These are phyloP conservation scores for Tylopilus sp. DNA, from an alignment of 1,284 basidiomycete species.

Conservation along the genomic window DNA sequence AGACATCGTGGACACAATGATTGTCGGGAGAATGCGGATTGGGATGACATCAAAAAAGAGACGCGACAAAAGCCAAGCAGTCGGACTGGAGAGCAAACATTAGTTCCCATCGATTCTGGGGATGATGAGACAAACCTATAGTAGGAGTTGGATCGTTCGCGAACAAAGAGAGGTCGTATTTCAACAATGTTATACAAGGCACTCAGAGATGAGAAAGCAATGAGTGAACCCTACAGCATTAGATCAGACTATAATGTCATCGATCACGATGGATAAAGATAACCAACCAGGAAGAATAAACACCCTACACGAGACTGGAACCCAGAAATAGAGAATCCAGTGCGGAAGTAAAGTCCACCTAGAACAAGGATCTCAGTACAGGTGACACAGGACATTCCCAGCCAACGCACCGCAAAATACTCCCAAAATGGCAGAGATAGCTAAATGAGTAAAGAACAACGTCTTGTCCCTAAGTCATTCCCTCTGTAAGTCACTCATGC, in stretches of 20 bases:
- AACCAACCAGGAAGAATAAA: conserved; percentile 78
- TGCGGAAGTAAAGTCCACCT: conserved; percentile 82
- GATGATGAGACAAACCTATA: conserved; percentile 52
- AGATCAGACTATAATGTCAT: conserved; percentile 3
- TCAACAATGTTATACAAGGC: conserved; percentile 83
- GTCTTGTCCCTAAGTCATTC: conserved; percentile 61
- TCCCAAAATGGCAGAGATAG: conserved; percentile 65
- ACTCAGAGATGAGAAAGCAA: conserved; percentile 83
- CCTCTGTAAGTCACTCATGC: not conserved
- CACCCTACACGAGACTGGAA: conserved; percentile 91
- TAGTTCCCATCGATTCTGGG: conserved; percentile 1
- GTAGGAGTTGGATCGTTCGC: conserved; percentile 76
- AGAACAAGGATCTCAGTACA: conserved; percentile 11
- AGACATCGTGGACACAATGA: conserved; percentile 75
- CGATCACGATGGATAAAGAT: not conserved
- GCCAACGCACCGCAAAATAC: conserved; percentile 64
- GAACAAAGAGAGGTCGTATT: conserved; percentile 75
- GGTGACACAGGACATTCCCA: not conserved
- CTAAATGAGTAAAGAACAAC: conserved; percentile 73
- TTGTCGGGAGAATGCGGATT: conserved; percentile 76
- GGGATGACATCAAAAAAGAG: conserved; percentile 83
- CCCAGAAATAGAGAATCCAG: conserved; percentile 74
- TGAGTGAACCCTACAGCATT: conserved; percentile 61
- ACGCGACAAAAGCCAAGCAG: conserved; percentile 81
- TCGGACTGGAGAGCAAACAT: conserved; percentile 48